Conservation (phyloP, 23 red algal genomes). For the Gracilariopsis chorda region DNA sequence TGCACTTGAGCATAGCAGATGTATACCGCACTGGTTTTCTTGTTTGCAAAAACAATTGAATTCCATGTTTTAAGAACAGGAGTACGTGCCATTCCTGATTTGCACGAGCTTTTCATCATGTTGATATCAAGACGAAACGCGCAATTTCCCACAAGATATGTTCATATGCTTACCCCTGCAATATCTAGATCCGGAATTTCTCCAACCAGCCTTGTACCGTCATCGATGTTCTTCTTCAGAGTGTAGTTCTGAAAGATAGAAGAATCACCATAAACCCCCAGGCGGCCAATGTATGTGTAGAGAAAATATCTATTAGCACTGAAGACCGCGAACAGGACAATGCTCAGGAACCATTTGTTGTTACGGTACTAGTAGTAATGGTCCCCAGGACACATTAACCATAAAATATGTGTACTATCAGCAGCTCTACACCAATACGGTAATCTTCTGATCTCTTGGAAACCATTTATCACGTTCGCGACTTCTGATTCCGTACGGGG, state of each 20-base stretch:
- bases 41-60: background rate
- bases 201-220: background rate
- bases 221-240: conserved; percentile 20
- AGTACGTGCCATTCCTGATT: background rate
- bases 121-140: background rate
- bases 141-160: conserved; percentile 29
- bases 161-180: background rate
- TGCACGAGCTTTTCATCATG: conserved; percentile 7
- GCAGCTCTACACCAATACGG: background rate
- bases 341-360: background rate
- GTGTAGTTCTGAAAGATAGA: background rate
- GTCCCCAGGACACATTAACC: background rate
- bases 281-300: background rate
- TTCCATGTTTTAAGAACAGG: background rate
- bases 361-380: background rate
- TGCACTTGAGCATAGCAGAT: conserved; percentile 17
- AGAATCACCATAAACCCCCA: conserved; percentile 12
- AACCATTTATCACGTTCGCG: background rate
- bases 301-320: background rate
- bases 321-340: background rate
- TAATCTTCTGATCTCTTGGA: background rate
- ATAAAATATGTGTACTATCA: background rate
- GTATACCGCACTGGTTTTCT: conserved; percentile 8
- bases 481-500: background rate
- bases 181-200: conserved; percentile 20